phyloP scores from a whole-genome alignment of 345 rosid species.

The Capsella bursapastoris region DNA sequence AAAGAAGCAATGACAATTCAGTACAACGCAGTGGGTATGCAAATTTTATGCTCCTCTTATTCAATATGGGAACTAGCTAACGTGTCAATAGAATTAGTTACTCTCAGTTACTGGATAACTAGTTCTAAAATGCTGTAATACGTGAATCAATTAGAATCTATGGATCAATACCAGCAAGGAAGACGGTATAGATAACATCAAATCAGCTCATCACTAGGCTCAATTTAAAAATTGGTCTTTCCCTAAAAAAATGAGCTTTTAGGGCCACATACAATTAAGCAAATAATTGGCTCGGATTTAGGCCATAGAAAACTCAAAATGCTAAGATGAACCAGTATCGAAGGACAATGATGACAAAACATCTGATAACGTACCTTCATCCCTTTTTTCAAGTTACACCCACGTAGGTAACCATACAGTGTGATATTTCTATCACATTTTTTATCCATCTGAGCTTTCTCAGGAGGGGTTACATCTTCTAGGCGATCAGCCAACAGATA shows the following conservation, averaged over 20 bases:
- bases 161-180: conserved; percentile 22
- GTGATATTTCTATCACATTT: conserved; percentile 92
- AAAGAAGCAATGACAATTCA: conserved; percentile 16
- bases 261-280: conserved; percentile 25
- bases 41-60: conserved; percentile 10
- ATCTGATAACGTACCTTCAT: conserved; percentile 62
- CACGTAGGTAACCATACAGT: conserved; percentile 88
- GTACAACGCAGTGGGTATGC: not conserved
- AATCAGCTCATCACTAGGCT: conserved; percentile 20
- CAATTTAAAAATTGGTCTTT: not conserved
- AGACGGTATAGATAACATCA: conserved; percentile 3
- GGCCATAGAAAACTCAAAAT: not conserved
- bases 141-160: conserved; percentile 8
- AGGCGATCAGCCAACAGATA: conserved; percentile 88
- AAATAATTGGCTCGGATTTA: conserved; percentile 13
- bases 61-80: conserved; percentile 16
- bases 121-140: not conserved
- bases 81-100: not conserved
- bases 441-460: conserved; percentile 62
- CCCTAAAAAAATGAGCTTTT: not conserved
- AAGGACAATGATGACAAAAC: conserved; percentile 11
- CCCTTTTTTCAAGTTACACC: conserved; percentile 91
- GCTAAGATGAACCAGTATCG: conserved; percentile 4
- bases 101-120: not conserved
- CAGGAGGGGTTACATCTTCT: conserved; percentile 95